Conservation (phyloP, 768 basidiomycete genomes). For the Podaxis sp. region DNA sequence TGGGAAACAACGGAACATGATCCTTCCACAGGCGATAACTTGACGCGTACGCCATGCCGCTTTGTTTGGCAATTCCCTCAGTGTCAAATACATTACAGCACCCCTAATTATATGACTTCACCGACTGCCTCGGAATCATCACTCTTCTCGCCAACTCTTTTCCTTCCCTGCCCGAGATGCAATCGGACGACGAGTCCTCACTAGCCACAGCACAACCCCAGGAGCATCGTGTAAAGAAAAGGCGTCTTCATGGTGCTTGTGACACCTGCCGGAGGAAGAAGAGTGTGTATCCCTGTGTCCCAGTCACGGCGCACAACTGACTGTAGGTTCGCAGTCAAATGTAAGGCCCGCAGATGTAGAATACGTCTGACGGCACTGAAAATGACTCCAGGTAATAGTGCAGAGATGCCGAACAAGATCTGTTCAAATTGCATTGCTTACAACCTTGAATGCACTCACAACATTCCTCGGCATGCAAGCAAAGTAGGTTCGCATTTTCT, state of each 20-base stretch:
- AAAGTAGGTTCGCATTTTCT: constrained; percentile 33
- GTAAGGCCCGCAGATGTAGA: constrained; percentile 21
- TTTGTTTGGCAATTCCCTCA: constrained; percentile 7
- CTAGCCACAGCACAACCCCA: constrained; percentile 11
- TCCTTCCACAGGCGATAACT: background rate
- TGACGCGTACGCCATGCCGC: background rate
- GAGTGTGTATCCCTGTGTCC: constrained; percentile 25
- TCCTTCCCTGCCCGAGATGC: constrained; percentile 9
- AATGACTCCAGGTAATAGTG: constrained; percentile 51
- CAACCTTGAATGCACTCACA: constrained; percentile 52
- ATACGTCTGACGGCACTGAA: background rate
- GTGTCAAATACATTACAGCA: background rate
- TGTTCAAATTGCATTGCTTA: constrained; percentile 59
- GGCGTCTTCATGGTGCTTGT: constrained; percentile 45
- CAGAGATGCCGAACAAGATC: constrained; percentile 49
- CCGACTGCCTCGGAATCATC: background rate
- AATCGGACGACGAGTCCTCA: constrained; percentile 17
- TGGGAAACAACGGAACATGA: background rate
- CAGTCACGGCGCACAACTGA: constrained; percentile 9
- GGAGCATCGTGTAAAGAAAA: constrained; percentile 31
- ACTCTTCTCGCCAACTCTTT: background rate
- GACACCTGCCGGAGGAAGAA: constrained; percentile 48
- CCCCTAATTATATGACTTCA: background rate
- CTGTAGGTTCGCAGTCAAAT: constrained; percentile 33
- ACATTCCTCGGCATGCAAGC: constrained; percentile 44